Percentiles rank a stretch among this genome's conserved stretches.
Conservation (phyloP, 352 stramenopile species). For the Pythium insidiosum region DNA sequence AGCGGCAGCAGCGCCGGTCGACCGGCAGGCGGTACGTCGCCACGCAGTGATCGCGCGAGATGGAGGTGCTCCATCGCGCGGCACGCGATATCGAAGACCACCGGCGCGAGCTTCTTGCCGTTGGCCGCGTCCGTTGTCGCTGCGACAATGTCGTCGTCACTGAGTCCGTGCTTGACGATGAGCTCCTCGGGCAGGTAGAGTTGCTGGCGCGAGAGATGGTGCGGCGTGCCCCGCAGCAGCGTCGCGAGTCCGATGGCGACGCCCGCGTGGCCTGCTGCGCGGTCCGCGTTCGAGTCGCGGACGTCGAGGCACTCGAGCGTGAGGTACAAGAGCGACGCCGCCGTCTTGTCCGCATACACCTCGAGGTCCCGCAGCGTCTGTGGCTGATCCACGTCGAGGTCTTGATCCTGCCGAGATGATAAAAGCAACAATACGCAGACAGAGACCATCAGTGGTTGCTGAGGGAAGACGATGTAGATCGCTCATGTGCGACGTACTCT, state of each 20-base stretch:
- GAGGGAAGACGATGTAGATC: not conserved
- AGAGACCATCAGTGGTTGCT: not conserved
- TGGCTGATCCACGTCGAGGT: conserved; percentile 78
- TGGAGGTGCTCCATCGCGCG: conserved; percentile 77
- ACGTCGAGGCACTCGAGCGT: conserved; percentile 83
- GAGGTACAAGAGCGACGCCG: conserved; percentile 85
- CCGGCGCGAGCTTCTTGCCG: conserved; percentile 66
- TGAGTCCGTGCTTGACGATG: conserved; percentile 61
- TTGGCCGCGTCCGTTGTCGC: conserved; percentile 45
- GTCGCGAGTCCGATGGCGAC: conserved; percentile 82
- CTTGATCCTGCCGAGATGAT: conserved; percentile 69
- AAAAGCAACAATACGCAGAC: too few species aligned
- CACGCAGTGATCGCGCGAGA: conserved; percentile 45
- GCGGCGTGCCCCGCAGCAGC: conserved; percentile 65
- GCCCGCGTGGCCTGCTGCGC: conserved; percentile 77
- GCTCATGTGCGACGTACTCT: conserved; percentile 23
- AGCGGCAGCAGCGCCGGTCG: conserved; percentile 62
- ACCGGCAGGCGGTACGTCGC: conserved; percentile 38
- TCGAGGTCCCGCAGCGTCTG: conserved; percentile 70
- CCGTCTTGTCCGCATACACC: conserved; percentile 82
- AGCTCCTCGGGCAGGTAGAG: conserved; percentile 81
- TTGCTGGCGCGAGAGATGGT: conserved; percentile 56
- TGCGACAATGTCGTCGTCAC: conserved; percentile 43
- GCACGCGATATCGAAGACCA: conserved; percentile 86
- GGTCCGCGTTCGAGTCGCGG: conserved; percentile 61